A percentile compares a stretch with the other conserved stretches of the same genome.
phyloP scores from a whole-genome alignment of 176 grass and related monocot species.

The Melocanna baccifera region DNA sequence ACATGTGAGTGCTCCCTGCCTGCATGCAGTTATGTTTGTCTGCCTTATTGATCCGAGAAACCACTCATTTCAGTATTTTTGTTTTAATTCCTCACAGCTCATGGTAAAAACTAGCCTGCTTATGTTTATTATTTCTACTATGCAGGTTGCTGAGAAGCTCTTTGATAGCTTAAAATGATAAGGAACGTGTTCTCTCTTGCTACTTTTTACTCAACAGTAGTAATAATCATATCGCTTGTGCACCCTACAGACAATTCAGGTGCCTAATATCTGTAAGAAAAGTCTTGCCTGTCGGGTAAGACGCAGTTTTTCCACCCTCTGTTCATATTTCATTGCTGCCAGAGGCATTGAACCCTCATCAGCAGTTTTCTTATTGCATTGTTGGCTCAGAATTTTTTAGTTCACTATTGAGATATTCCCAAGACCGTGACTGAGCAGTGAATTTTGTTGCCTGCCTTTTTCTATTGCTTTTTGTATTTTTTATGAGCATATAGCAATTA shows the following conservation, averaged over 20 bases:
- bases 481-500: neutral
- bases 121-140: constrained; percentile 2
- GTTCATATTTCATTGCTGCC: constrained; percentile 18
- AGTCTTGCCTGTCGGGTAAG: constrained; percentile 29
- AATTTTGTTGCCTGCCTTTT: neutral
- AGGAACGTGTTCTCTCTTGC: constrained; percentile 18
- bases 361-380: neutral
- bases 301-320: constrained; percentile 2
- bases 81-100: neutral
- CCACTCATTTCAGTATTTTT: neutral
- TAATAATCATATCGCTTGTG: constrained; percentile 31
- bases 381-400: constrained; percentile 6
- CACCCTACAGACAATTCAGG: constrained; percentile 9
- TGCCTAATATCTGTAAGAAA: constrained; percentile 38
- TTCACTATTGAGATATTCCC: constrained; percentile 27
- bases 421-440: neutral
- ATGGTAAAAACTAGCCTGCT: neutral
- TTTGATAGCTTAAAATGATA: constrained; percentile 71
- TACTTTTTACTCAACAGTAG: constrained; percentile 18
- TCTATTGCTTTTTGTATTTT: neutral
- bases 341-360: neutral
- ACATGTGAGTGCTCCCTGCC: constrained; percentile 51
- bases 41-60: neutral
- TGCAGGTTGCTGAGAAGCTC: constrained; percentile 83
- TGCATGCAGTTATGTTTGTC: neutral